Conservation (phyloP, 805 yeast genomes). For the Hyphopichia homilentoma region DNA sequence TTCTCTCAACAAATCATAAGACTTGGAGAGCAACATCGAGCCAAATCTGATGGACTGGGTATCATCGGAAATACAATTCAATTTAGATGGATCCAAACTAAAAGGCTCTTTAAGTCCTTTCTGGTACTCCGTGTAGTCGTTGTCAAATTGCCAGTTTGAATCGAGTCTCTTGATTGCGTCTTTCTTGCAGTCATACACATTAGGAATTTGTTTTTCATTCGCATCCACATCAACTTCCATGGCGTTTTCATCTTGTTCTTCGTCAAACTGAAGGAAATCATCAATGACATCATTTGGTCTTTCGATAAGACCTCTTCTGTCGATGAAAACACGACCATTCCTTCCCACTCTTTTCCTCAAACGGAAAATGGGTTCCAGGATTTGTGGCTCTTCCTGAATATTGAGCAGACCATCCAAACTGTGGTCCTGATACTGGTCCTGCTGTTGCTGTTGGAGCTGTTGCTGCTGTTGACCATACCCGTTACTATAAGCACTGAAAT, state of each 20-base stretch:
- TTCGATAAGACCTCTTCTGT: constrained; percentile 56
- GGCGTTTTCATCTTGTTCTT: constrained; percentile 15
- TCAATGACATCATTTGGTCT: constrained; percentile 32
- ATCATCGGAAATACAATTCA: constrained; percentile 78
- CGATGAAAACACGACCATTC: constrained; percentile 65
- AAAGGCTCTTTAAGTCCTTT: constrained; percentile 44
- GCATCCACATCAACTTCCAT: constrained; percentile 20
- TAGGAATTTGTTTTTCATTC: constrained; percentile 16
- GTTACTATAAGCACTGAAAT: constrained; percentile 36
- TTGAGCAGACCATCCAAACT: neutral
- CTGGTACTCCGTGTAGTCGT: constrained; percentile 45
- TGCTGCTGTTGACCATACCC: constrained; percentile 28
- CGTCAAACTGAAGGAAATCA: constrained; percentile 40
- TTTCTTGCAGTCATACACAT: constrained; percentile 45
- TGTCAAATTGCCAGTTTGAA: constrained; percentile 67
- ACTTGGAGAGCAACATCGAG: constrained; percentile 81
- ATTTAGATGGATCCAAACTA: constrained; percentile 72
- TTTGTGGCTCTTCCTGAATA: constrained; percentile 14
- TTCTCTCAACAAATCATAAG: constrained; percentile 75
- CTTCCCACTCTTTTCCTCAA: constrained; percentile 76
- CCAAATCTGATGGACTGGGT: constrained; percentile 92
- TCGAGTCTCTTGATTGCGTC: constrained; percentile 47
- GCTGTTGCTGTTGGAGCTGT: constrained; percentile 9
- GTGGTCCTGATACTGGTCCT: constrained; percentile 1
- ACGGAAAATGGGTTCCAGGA: constrained; percentile 51